A percentile compares a stretch with the other conserved stretches of the same genome.
Conservation (phyloP, 495 filamentous ascomycete genomes). For the Penicillium mononematosum region DNA sequence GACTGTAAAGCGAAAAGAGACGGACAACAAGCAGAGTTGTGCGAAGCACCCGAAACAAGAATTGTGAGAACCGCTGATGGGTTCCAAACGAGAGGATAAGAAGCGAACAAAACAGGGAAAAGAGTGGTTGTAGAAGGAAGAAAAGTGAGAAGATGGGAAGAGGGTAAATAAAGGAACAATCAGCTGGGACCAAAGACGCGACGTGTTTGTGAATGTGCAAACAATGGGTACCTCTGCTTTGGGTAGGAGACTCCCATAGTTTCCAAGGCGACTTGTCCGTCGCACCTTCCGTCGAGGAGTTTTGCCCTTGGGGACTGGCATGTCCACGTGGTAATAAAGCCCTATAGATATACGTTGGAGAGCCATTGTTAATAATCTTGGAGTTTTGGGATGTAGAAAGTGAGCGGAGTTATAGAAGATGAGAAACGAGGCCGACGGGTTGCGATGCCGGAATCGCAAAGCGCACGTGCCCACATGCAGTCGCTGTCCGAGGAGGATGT, state of each 20-base stretch:
- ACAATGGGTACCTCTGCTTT: background rate
- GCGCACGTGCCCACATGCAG: background rate
- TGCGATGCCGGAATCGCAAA: background rate
- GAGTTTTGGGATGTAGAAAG: background rate
- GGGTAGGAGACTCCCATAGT: background rate
- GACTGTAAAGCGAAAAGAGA: background rate
- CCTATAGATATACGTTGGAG: background rate
- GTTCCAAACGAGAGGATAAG: background rate
- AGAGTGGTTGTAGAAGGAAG: background rate
- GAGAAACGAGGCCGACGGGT: background rate
- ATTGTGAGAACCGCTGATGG: background rate
- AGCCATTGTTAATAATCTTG: background rate
- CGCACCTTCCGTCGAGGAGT: background rate
- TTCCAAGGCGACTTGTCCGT: background rate
- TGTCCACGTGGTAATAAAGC: background rate
- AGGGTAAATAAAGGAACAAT: background rate
- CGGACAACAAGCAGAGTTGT: background rate
- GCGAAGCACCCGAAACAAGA: background rate
- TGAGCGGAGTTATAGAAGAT: background rate
- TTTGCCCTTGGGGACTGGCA: background rate
- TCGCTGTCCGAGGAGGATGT: background rate
- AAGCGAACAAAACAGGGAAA: background rate
- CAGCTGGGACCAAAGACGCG: background rate
- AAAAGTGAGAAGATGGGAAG: background rate
- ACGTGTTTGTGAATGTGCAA: background rate